Evolutionary conservation across 441 rosid species (phyloP), one percentile per base, ranked within the genome.

Genomic region (Lepidium campestre): DNA sequence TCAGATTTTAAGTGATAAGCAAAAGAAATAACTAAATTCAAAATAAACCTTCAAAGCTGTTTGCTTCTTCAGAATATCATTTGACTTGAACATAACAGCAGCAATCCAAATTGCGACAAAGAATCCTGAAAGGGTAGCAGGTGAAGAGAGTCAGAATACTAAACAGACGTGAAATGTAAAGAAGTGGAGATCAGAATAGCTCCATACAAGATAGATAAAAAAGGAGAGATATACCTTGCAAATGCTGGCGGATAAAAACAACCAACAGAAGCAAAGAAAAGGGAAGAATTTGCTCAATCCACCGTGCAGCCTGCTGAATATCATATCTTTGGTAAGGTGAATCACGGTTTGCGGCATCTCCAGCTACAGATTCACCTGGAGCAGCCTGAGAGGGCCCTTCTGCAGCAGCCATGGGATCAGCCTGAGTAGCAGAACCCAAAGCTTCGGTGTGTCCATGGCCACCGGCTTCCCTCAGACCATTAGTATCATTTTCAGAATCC

Each of bases 271-370:
- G 83, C 79, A 86, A 64, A 14, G 85, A 73, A 76, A 86, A 84
- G 12, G 89, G 87, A 52, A 86, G 83, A 69, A 82, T 74, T 60
- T 86, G 91, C 75, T 84, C 87, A 35, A 86, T 69, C 86, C 91
- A 84, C 34, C 85, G 72, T 0, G 87, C 82, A 58, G 80, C 73
- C 56, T 77, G 84, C 77, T 81, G 91, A 47, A 86, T 75, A 55
- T 84, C 82, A 44, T 82, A 82, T 72, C 86, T 81, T 63, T 81
- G 87, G 66, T 80, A 70, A 52, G 85, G 72, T 12, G 82, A 68
- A 48, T 78, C 84, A 52, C 78, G 67, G 39, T n/a, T 32, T 3
- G 61, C 20, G 20, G 74, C 65, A 55, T 69, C 77, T 35, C 72
- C 80, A 71, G 60, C n/a, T 4, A 0, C 65, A 39, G 80, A 75